Base-by-base conservation (phyloP, 371 early-diverging fungal genomes). In the Synchytrium microbalum region DNA sequence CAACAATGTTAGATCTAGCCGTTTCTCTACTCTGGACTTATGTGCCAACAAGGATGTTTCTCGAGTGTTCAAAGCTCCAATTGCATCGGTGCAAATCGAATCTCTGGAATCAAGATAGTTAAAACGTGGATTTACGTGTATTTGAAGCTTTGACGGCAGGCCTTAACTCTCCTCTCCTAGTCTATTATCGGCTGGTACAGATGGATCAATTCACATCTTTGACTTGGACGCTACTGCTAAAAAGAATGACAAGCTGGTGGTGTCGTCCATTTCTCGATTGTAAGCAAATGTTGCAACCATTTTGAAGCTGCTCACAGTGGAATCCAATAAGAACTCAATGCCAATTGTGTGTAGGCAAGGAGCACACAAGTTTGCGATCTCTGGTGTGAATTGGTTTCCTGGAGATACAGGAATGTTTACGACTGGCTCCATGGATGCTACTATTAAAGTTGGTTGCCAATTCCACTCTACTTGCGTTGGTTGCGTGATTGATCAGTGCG, bases 351-450 rank as follows among this genome's bases (percentile, higher is more conserved):
- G 3, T 32, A 84, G 82, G 56, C 60, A 59, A 2, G 59, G 76
- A 32, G 78, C 82, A 28, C 92, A 93, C 73, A 60, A 71, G 51
- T 85, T 82, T 65, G 78, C 82, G 23, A 79, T 92, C 2, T 84
- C 91, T 3, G 81, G 81, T n/a, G 82, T 88, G 0, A 69, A 75
- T 1, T 93, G 94, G 94, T 93, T 89, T 63, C 90, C 92, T 0
- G 80, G 88, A 58, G 93, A 94, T 70, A 84, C 84, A 3, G 92
- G 93, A 54, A 80, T 92, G 78, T 90, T 95, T 69, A 83, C 89
- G 0, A 89, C 90, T 1, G 84, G 87, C 0, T 91, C 93, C 0
- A 86, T 85, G 64, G 95, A 93, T 71, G 72, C 78, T 27, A 84
- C 86, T 0, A 75, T 95, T 24, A 85, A 86, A 60, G 84, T 91